Evolutionary conservation across 2,329 filamentous ascomycete genomes (phyloP).

Genomic region (Pestalotiopsis sp.): DNA sequence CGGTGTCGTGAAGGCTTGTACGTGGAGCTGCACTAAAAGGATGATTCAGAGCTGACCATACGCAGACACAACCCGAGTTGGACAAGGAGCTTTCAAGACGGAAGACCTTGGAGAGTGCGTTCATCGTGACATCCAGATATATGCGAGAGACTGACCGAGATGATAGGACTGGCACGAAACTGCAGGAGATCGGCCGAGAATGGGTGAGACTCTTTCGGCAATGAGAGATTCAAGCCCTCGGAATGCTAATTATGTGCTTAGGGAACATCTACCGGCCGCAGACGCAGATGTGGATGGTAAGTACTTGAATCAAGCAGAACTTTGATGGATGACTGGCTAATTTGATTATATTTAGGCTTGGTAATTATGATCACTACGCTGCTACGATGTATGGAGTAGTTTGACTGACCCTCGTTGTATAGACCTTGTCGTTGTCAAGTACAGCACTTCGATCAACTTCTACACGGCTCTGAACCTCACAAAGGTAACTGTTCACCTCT

Average conservation of each 20-base stretch:
- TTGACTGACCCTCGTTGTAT: conserved; percentile 40
- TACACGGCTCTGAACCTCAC: conserved; percentile 65
- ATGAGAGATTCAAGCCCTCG: neutral
- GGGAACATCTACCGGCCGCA: conserved; percentile 45
- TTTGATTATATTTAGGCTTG: conserved; percentile 14
- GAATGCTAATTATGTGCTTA: neutral
- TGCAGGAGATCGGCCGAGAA: conserved; percentile 42
- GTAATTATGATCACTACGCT: conserved; percentile 19
- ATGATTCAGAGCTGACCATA: neutral
- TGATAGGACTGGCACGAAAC: conserved; percentile 32
- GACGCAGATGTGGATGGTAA: conserved; percentile 56
- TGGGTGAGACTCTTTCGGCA: conserved; percentile 12
- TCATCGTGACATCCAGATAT: neutral
- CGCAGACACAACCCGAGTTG: conserved; percentile 54
- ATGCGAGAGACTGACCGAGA: neutral
- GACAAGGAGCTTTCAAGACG: conserved; percentile 63
- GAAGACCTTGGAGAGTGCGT: conserved; percentile 45
- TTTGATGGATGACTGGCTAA: neutral
- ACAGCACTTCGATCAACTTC: conserved; percentile 65
- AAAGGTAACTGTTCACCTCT: conserved; percentile 36
- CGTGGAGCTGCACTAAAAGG: neutral
- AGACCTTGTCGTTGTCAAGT: conserved; percentile 71
- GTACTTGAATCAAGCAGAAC: neutral
- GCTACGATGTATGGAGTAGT: neutral
- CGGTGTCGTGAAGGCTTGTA: conserved; percentile 65